Conservation (phyloP, 2,329 filamentous ascomycete genomes). For the Massarina eburnea region DNA sequence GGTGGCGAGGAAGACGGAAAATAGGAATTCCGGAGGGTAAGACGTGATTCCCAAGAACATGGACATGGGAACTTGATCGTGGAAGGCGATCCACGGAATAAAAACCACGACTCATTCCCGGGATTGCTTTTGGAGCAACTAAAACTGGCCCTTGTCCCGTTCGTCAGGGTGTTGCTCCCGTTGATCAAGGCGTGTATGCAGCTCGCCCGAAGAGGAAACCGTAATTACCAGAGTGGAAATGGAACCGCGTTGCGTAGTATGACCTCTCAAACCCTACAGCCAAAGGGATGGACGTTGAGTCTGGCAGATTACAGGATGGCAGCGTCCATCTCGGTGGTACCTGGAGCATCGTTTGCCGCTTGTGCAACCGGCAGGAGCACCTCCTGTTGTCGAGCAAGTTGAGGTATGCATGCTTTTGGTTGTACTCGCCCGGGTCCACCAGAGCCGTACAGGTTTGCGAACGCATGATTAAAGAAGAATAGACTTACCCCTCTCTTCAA, state of each 20-base stretch:
- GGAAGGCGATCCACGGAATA: slow-evolving; percentile 1
- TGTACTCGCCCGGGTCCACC: slow-evolving; percentile 15
- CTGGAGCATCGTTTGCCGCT: slow-evolving; percentile 17
- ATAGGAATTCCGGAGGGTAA: background rate
- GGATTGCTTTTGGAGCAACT: background rate
- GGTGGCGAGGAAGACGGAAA: background rate
- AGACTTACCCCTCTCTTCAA: slow-evolving; percentile 65
- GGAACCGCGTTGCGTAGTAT: slow-evolving; percentile 6
- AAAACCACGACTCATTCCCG: background rate
- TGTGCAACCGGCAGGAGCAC: slow-evolving; percentile 13
- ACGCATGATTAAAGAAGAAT: slow-evolving; percentile 13
- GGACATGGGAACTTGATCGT: slow-evolving; percentile 24
- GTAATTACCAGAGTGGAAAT: slow-evolving; percentile 8
- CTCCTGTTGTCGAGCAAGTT: slow-evolving; percentile 6
- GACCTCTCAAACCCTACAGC: slow-evolving; percentile 4
- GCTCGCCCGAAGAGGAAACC: slow-evolving; percentile 16
- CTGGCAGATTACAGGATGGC: slow-evolving; percentile 23
- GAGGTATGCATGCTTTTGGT: slow-evolving; percentile 15
- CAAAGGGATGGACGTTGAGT: slow-evolving; percentile 8
- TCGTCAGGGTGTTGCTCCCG: slow-evolving; percentile 9
- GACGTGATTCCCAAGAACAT: slow-evolving; percentile 22
- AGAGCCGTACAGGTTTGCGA: slow-evolving; percentile 18
- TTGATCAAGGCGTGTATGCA: slow-evolving; percentile 22
- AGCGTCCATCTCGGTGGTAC: slow-evolving; percentile 18
- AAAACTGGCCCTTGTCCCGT: background rate